Evolutionary conservation across 2,329 filamentous ascomycete species (phyloP).

Genomic region (Fusarium metavorans): DNA sequence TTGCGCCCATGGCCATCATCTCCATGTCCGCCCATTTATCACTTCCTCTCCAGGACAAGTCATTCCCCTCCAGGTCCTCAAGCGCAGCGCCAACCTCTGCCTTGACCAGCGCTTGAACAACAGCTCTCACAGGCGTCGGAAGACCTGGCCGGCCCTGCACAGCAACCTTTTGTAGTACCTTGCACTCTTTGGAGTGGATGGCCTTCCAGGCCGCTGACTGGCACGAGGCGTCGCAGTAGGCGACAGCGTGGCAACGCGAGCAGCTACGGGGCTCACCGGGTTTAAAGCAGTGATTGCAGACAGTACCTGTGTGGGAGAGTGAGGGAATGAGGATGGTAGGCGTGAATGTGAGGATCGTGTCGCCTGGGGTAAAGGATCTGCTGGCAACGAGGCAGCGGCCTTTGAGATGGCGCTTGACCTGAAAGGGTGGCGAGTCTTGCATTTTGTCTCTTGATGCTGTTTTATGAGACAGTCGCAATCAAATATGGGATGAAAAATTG

Average conservation of each 20-base stretch:
- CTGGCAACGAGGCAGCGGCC: conserved; percentile 62
- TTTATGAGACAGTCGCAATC: neutral
- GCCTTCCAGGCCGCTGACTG: conserved; percentile 66
- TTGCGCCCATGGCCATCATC: conserved; percentile 59
- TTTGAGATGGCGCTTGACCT: conserved; percentile 48
- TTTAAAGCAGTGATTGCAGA: conserved; percentile 65
- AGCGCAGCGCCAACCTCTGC: conserved; percentile 50
- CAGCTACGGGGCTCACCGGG: conserved; percentile 55
- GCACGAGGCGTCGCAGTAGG: conserved; percentile 67
- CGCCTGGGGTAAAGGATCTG: conserved; percentile 57
- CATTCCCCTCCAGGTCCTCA: conserved; percentile 60
- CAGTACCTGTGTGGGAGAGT: conserved; percentile 52
- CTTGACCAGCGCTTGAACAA: conserved; percentile 63
- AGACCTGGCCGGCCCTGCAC: conserved; percentile 47
- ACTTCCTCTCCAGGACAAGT: conserved; percentile 51
- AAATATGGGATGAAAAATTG: neutral
- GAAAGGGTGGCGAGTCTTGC: conserved; percentile 34
- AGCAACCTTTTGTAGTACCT: conserved; percentile 52
- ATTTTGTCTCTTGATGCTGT: conserved; percentile 11
- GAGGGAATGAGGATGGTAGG: conserved; percentile 62
- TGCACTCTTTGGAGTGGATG: conserved; percentile 68
- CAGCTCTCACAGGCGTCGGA: conserved; percentile 67
- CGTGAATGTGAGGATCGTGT: conserved; percentile 59
- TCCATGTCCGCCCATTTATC: conserved; percentile 61
- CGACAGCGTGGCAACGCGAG: conserved; percentile 63